Evolutionary conservation across 202 grass and related monocot species (phyloP).

Genomic region (Carex arenaria): DNA sequence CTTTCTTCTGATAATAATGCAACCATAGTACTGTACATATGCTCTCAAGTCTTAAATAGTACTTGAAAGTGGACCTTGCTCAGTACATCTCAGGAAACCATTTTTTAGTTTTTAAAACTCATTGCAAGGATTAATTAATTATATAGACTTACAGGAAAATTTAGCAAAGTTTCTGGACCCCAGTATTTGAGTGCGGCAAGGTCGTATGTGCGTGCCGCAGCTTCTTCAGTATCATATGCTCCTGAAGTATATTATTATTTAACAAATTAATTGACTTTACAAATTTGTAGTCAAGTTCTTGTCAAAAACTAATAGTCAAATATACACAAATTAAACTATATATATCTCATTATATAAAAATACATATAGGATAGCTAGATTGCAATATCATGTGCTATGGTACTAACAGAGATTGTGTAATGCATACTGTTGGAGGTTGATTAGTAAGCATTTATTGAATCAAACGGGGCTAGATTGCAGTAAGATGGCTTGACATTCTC

Average conservation of each 20-base stretch:
- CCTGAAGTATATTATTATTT: conserved; percentile 33
- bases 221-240: conserved; percentile 85
- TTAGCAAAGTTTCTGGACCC: conserved; percentile 58
- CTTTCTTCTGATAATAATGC: background rate
- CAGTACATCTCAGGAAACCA: background rate
- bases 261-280: background rate
- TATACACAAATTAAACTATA: background rate
- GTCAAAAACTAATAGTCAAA: conserved; percentile 7
- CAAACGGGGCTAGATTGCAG: background rate
- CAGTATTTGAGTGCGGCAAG: conserved; percentile 90
- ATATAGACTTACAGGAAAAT: conserved; percentile 61
- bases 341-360: background rate
- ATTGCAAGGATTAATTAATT: background rate
- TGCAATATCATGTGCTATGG: background rate
- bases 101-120: background rate
- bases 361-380: background rate
- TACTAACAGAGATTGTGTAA: background rate
- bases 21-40: background rate
- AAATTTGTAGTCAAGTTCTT: background rate
- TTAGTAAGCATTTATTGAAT: conserved; percentile 7
- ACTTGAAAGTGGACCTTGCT: background rate
- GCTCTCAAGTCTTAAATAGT: background rate
- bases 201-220: conserved; percentile 69
- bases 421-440: background rate
- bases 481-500: background rate